Conservation (phyloP, 108 stramenopile species). For the Cyclotella choctawhatcheeana region DNA sequence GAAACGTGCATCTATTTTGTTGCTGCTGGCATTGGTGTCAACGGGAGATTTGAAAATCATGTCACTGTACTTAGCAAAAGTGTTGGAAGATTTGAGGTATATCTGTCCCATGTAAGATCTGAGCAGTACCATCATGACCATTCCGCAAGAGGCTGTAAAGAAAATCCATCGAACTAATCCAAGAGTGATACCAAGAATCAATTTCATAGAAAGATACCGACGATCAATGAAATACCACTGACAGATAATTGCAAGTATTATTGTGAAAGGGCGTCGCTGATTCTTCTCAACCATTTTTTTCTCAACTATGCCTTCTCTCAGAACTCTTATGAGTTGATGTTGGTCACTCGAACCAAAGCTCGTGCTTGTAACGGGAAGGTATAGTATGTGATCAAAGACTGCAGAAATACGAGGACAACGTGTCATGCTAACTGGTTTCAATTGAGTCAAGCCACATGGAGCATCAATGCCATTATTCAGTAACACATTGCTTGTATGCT, state of each 20-base stretch:
- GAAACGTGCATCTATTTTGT: neutral
- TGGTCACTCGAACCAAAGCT: conserved; percentile 40
- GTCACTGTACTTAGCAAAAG: conserved; percentile 60
- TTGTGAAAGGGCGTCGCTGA: neutral
- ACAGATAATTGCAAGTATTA: conserved; percentile 2
- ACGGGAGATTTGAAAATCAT: conserved; percentile 52
- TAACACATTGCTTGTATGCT: conserved; percentile 36
- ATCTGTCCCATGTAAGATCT: conserved; percentile 52
- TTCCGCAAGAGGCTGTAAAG: neutral
- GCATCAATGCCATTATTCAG: conserved; percentile 67
- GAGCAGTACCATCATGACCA: conserved; percentile 24
- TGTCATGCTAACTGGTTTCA: conserved; percentile 45
- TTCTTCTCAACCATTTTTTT: neutral
- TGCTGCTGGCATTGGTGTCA: neutral
- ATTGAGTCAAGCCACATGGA: conserved; percentile 72
- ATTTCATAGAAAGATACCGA: neutral
- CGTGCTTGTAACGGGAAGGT: conserved; percentile 70
- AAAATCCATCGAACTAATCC: conserved; percentile 20
- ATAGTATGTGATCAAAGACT: conserved; percentile 66
- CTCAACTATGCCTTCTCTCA: conserved; percentile 11
- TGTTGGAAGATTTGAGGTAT: conserved; percentile 54
- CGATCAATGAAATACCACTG: conserved; percentile 26
- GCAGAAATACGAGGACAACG: conserved; percentile 40
- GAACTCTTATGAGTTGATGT: conserved; percentile 27
- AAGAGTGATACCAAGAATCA: conserved; percentile 9